These are phyloP conservation scores for Olyra latifolia DNA, from an alignment of 176 grass and related monocot species.

Conservation along the genomic window DNA sequence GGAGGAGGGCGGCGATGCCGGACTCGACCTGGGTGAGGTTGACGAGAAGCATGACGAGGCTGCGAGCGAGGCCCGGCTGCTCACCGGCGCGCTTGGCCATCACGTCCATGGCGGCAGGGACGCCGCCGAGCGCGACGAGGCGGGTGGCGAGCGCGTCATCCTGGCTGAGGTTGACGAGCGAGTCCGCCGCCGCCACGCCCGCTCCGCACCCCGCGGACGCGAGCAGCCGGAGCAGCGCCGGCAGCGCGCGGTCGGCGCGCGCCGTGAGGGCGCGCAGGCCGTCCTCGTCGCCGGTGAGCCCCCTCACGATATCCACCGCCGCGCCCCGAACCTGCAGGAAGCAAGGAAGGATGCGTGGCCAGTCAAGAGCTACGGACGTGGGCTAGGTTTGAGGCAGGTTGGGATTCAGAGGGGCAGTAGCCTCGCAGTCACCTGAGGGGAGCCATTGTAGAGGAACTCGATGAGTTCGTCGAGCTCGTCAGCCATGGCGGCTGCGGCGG, in stretches of 20 bases:
- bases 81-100: constrained; percentile 50
- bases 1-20: constrained; percentile 61
- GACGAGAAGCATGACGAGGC: constrained; percentile 86
- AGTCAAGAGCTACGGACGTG: neutral
- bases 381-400: neutral
- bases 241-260: constrained; percentile 51
- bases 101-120: constrained; percentile 66
- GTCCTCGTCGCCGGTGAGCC: constrained; percentile 68
- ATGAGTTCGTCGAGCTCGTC: constrained; percentile 84
- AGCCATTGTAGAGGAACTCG: constrained; percentile 12
- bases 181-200: constrained; percentile 63
- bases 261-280: constrained; percentile 55
- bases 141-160: constrained; percentile 46
- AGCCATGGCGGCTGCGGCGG: constrained; percentile 47
- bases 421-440: neutral
- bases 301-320: constrained; percentile 72
- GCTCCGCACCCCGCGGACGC: constrained; percentile 40
- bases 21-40: constrained; percentile 86
- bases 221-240: constrained; percentile 56
- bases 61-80: constrained; percentile 47
- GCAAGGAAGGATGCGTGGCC: neutral
- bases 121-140: constrained; percentile 54
- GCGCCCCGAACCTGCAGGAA: constrained; percentile 62
- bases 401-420: neutral
- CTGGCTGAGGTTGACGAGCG: constrained; percentile 90